Evolutionary conservation across 208 protist species (phyloP).

Genomic region (Trypanosoma avium): DNA sequence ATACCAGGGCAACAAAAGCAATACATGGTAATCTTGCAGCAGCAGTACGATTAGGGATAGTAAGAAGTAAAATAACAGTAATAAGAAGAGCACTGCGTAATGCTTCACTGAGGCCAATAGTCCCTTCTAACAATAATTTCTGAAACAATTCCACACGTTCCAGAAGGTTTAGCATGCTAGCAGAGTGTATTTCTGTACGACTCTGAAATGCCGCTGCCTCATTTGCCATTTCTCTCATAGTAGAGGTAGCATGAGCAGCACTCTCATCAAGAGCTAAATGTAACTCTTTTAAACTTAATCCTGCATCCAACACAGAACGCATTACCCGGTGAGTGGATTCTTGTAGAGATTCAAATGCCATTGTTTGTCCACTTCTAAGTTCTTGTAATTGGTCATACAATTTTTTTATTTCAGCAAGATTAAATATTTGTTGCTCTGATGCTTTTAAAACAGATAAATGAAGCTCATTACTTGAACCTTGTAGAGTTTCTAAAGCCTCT

Average conservation of each 20-base stretch:
- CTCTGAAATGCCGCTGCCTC: constrained; percentile 40
- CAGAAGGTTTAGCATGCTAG: constrained; percentile 42
- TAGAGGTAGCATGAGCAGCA: constrained; percentile 10
- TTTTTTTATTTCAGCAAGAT: constrained; percentile 23
- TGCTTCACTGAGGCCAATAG: constrained; percentile 30
- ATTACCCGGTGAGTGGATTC: constrained; percentile 31
- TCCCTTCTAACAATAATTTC: constrained; percentile 32
- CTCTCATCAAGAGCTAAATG: constrained; percentile 16
- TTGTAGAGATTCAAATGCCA: constrained; percentile 38
- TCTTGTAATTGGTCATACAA: constrained; percentile 38
- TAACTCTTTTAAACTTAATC: constrained; percentile 11
- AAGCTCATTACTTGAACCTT: constrained; percentile 32
- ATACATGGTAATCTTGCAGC: constrained; percentile 56
- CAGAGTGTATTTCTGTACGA: constrained; percentile 46
- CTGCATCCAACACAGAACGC: constrained; percentile 31
- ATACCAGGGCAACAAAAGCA: constrained; percentile 30
- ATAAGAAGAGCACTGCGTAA: constrained; percentile 20
- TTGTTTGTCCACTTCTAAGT: constrained; percentile 36
- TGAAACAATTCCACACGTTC: constrained; percentile 57
- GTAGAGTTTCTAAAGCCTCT: constrained; percentile 35
- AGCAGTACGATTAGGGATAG: constrained; percentile 39
- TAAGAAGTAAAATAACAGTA: constrained; percentile 34
- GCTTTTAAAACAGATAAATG: constrained; percentile 20
- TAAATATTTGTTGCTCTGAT: constrained; percentile 37
- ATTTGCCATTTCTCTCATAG: constrained; percentile 11